A percentile compares a stretch with the other conserved stretches of the same genome.
Conservation (phyloP, 345 rosid species). For the Anacardium occidentale region DNA sequence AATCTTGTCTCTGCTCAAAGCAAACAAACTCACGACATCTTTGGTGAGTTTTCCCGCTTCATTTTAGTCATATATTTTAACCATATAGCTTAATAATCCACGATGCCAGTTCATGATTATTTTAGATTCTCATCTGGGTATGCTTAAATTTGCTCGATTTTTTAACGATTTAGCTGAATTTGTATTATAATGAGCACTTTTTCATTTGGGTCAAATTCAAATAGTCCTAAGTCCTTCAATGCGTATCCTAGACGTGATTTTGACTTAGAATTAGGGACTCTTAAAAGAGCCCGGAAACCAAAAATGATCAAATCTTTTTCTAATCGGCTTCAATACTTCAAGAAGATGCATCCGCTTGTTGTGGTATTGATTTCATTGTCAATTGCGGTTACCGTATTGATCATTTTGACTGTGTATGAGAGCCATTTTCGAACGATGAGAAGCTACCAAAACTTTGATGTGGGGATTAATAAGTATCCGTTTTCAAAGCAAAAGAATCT, state of each 20-base stretch:
- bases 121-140: conserved; percentile 36
- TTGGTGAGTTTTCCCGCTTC: conserved; percentile 22
- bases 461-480: conserved; percentile 49
- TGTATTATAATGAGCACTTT: conserved; percentile 57
- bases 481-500: conserved; percentile 68
- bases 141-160: conserved; percentile 36
- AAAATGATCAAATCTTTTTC: conserved; percentile 68
- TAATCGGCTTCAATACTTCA: conserved; percentile 50
- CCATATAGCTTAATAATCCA: background rate
- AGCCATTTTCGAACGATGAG: conserved; percentile 33
- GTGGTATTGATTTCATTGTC: conserved; percentile 51
- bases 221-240: conserved; percentile 59
- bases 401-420: conserved; percentile 53
- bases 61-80: too few species aligned
- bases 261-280: conserved; percentile 72
- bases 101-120: conserved; percentile 28
- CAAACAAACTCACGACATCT: background rate
- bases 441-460: conserved; percentile 33
- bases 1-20: conserved; percentile 8
- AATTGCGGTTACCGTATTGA: conserved; percentile 58
- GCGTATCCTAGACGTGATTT: conserved; percentile 77
- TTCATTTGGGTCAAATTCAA: conserved; percentile 47
- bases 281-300: conserved; percentile 56
- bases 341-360: conserved; percentile 64
- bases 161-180: conserved; percentile 26